These are phyloP conservation scores for Rubia peregrina DNA, from an alignment of 305 asterid genomes.

Conservation along the genomic window DNA sequence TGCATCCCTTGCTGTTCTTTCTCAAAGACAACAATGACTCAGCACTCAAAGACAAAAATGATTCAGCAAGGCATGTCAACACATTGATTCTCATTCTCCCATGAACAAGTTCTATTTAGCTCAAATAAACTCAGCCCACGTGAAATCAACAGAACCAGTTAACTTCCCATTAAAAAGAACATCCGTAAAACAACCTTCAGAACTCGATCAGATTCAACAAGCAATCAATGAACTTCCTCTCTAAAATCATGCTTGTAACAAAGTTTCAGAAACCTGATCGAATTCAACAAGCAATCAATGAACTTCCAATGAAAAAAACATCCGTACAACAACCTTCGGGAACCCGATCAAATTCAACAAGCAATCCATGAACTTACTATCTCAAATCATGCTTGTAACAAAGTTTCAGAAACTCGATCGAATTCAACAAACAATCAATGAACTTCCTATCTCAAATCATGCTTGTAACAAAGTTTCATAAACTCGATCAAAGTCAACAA, in stretches of 20 bases:
- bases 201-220: background rate
- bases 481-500: no score
- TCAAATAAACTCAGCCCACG: background rate
- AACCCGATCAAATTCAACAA: background rate
- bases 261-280: no score
- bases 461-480: no score
- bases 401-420: background rate
- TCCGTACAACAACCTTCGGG: background rate
- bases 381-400: no score
- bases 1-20: background rate
- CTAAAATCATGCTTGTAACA: no score
- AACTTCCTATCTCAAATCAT: no score
- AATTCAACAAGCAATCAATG: no score
- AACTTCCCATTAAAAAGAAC: background rate
- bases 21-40: background rate
- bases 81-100: background rate
- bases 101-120: background rate
- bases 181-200: background rate
- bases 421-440: background rate
- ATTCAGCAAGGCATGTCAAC: background rate
- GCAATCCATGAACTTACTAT: slow-evolving; percentile 4
- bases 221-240: no score
- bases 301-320: background rate
- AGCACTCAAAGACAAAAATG: background rate
- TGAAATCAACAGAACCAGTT: background rate